These are phyloP conservation scores for Ceratobasidium theobromae DNA, from an alignment of 1,284 basidiomycete genomes.

Conservation along the genomic window DNA sequence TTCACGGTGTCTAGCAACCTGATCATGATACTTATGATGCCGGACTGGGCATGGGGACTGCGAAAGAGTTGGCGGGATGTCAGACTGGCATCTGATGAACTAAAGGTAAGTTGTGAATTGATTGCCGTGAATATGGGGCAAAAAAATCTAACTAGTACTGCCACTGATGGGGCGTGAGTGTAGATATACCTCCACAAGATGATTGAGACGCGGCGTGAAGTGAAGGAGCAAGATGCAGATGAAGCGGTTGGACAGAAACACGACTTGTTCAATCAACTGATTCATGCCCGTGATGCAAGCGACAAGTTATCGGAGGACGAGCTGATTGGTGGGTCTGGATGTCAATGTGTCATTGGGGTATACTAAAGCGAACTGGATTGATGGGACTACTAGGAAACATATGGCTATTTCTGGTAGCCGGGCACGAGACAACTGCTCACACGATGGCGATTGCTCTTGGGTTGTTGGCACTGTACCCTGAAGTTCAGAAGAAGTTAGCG, in stretches of 20 bases:
- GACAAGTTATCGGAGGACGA: no score
- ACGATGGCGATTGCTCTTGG: constrained; percentile 61
- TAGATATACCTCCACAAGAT: constrained; percentile 17
- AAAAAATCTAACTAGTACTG: background rate
- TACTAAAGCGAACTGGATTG: no score
- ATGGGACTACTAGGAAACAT: no score
- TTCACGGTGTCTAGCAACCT: background rate
- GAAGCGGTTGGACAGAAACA: background rate
- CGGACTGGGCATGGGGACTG: constrained; percentile 14
- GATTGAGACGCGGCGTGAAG: background rate
- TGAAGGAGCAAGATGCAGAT: background rate
- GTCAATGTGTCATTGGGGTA: no score
- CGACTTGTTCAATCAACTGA: no score
- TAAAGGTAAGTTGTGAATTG: background rate
- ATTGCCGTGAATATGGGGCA: no score
- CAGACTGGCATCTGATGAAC: background rate
- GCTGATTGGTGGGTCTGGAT: no score
- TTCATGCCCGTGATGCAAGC: no score
- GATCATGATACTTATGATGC: background rate
- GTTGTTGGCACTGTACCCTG: constrained; percentile 55
- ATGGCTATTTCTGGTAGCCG: constrained; percentile 60
- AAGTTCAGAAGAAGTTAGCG: constrained; percentile 62
- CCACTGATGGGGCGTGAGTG: no score
- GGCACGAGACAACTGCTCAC: constrained; percentile 60
- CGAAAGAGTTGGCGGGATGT: background rate